These are phyloP conservation scores for Pseudogymnoascus sp. DNA, from an alignment of 2,329 filamentous ascomycete genomes.

Conservation along the genomic window DNA sequence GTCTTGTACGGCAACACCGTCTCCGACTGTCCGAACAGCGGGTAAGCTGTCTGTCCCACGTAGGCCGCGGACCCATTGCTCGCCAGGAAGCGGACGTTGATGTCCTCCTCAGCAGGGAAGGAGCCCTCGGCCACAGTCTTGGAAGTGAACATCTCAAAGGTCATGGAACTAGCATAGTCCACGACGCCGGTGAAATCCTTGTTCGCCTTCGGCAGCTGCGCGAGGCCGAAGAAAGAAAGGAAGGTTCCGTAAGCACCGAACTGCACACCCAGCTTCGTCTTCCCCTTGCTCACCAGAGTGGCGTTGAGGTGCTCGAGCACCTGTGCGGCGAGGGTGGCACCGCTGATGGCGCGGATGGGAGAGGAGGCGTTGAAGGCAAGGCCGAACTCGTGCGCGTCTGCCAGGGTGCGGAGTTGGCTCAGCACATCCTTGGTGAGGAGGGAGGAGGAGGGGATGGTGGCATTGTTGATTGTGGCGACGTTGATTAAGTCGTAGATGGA, in stretches of 20 bases:
- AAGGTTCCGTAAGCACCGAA: slow-evolving; percentile 56
- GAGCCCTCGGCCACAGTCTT: slow-evolving; percentile 34
- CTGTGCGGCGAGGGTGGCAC: slow-evolving; percentile 48
- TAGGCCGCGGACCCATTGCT: slow-evolving; percentile 46
- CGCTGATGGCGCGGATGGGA: slow-evolving; percentile 49
- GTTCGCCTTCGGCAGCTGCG: slow-evolving; percentile 42
- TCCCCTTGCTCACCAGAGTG: slow-evolving; percentile 39
- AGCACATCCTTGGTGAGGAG: slow-evolving; percentile 54
- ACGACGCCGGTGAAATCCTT: slow-evolving; percentile 65
- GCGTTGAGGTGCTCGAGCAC: slow-evolving; percentile 45
- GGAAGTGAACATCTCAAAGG: slow-evolving; percentile 62
- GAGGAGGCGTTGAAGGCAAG: slow-evolving; percentile 76
- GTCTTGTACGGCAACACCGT: slow-evolving; percentile 57
- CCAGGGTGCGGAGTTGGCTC: slow-evolving; percentile 60
- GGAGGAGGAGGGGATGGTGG: slow-evolving; percentile 47
- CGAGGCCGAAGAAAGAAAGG: slow-evolving; percentile 55
- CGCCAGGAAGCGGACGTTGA: slow-evolving; percentile 54
- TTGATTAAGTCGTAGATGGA: slow-evolving; percentile 53
- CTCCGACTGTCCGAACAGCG: slow-evolving; percentile 51
- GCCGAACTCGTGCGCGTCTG: slow-evolving; percentile 72
- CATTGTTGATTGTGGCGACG: slow-evolving; percentile 53
- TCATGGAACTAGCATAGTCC: slow-evolving; percentile 78
- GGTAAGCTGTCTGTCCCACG: slow-evolving; percentile 45
- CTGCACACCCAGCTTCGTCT: slow-evolving; percentile 42
- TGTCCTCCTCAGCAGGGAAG: slow-evolving; percentile 43